phyloP scores from a whole-genome alignment of 2,329 filamentous ascomycete genomes.

The Colletotrichum somersetense region DNA sequence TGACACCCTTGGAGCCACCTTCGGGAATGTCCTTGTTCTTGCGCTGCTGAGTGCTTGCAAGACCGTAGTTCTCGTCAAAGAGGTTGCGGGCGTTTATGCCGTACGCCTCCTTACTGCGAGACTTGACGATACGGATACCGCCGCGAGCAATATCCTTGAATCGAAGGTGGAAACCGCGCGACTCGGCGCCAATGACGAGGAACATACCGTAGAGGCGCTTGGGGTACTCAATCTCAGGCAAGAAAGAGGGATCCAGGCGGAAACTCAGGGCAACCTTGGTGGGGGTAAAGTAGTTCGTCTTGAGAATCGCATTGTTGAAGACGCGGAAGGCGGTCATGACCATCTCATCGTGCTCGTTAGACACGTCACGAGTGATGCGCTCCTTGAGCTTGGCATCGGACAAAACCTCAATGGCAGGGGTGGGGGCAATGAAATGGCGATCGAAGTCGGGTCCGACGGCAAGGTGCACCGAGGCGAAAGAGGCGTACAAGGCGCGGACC shows the following conservation, averaged over 20 bases:
- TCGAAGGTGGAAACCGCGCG: conserved; percentile 95
- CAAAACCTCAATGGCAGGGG: conserved; percentile 75
- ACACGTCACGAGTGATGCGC: conserved; percentile 82
- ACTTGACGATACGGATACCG: conserved; percentile 98
- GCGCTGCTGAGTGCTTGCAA: conserved; percentile 97
- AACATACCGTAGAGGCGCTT: conserved; percentile 98
- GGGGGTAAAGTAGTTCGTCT: conserved; percentile 97
- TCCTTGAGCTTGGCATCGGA: conserved; percentile 80
- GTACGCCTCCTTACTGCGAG: conserved; percentile 94
- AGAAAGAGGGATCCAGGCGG: conserved; percentile 88
- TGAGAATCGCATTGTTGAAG: conserved; percentile 93
- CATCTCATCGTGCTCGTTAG: conserved; percentile 96
- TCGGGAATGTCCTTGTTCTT: conserved; percentile 99
- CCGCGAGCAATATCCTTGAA: conserved; percentile 98
- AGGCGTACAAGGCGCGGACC: conserved; percentile 88
- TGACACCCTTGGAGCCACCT: conserved; percentile 97
- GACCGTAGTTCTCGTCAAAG: conserved; percentile 98
- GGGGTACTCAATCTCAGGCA: conserved; percentile 92
- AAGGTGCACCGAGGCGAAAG: conserved; percentile 90
- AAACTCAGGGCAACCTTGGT: conserved; percentile 99
- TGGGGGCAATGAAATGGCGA: conserved; percentile 65
- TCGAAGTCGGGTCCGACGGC: conserved; percentile 65
- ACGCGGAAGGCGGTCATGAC: conserved; percentile 97
- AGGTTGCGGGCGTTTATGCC: conserved; percentile 95
- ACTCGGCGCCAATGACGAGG: conserved; percentile 96